Percentiles rank a stretch among this genome's conserved stretches.
Conservation (phyloP, 2,329 filamentous ascomycete genomes). For the Stemphylium lycopersici region DNA sequence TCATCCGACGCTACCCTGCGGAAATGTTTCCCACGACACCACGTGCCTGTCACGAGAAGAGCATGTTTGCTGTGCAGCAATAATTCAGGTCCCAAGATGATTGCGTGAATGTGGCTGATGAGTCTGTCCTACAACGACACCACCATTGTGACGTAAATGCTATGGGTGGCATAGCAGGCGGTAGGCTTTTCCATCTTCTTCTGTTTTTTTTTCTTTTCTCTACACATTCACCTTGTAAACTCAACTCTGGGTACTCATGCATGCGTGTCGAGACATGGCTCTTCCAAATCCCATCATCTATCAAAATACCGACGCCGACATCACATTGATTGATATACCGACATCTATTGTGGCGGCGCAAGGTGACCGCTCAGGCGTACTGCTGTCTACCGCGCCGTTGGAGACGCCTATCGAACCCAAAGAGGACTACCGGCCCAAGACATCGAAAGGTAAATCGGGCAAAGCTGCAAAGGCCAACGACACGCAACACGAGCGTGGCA, state of each 20-base stretch:
- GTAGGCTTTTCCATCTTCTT: not conserved
- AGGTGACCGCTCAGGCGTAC: slow-evolving; percentile 51
- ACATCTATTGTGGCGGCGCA: slow-evolving; percentile 72
- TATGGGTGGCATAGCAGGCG: not conserved
- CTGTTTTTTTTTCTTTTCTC: not conserved
- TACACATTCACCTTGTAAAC: not conserved
- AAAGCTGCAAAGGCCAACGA: slow-evolving; percentile 32
- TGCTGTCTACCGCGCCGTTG: slow-evolving; percentile 55
- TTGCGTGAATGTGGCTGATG: not conserved
- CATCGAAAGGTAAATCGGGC: slow-evolving; percentile 53
- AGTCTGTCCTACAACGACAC: not conserved
- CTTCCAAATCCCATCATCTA: slow-evolving; percentile 55
- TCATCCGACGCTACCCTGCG: slow-evolving; percentile 18
- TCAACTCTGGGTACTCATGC: not conserved
- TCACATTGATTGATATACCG: slow-evolving; percentile 72
- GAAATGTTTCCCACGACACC: slow-evolving; percentile 11
- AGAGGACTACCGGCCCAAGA: slow-evolving; percentile 60
- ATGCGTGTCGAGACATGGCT: not conserved
- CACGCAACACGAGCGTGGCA: slow-evolving; percentile 35
- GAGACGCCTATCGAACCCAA: slow-evolving; percentile 56
- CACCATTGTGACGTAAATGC: slow-evolving; percentile 1
- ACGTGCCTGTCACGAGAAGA: not conserved
- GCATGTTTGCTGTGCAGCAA: no score
- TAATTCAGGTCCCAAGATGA: no score
- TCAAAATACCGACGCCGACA: slow-evolving; percentile 56